Base-by-base conservation (phyloP, 1,284 basidiomycete species). In the Chalciporus sp. region DNA sequence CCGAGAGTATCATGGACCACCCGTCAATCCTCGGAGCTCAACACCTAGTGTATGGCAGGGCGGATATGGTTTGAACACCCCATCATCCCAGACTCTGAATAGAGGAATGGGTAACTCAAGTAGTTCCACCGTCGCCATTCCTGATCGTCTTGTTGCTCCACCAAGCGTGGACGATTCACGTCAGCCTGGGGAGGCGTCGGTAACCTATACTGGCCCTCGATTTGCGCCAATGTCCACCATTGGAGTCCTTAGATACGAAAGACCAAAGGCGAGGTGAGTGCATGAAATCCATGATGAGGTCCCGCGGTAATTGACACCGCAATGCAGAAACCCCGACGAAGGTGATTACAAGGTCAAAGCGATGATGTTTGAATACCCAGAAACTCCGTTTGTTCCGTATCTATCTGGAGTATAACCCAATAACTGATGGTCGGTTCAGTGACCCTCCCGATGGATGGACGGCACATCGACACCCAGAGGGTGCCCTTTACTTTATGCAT, bases 401-500 rank as follows among this genome's bases (percentile, higher is more conserved):
- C 10, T 3, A 1, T 46, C n/a, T 3, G 12, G 19, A 14, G 11
- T 47, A 10, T 29, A 31, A 27, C 4, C 39, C 6, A 0, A 17
- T 37, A 33, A 20, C 17, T 42, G 42, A 42, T 16, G 43, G 41
- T 1, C 5, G 0, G 49, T 56, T 45, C 29, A 69, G 68, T 17
- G 43, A 27, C 0, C 19, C 53, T 3, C 67, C 64, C 0, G 14
- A 33, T 2, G 71, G 64, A 0, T 73, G 68, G 68, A 37, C 1
- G n/a, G 59, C 65, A 1, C 51, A 49, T 35, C 53, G 54, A 5
- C 68, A 70, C 16, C 68, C 68, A 23, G 68, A 70, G 43, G 68
- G 68, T 12, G 69, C 52, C 37, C 62, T 60, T 6, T 70, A 71
- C 40, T 70, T 58, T 16, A 51, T 71, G 37, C 62, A 72, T 39